phyloP scores from a whole-genome alignment of 306 rosid genomes.

The Hippophae tibetana region DNA sequence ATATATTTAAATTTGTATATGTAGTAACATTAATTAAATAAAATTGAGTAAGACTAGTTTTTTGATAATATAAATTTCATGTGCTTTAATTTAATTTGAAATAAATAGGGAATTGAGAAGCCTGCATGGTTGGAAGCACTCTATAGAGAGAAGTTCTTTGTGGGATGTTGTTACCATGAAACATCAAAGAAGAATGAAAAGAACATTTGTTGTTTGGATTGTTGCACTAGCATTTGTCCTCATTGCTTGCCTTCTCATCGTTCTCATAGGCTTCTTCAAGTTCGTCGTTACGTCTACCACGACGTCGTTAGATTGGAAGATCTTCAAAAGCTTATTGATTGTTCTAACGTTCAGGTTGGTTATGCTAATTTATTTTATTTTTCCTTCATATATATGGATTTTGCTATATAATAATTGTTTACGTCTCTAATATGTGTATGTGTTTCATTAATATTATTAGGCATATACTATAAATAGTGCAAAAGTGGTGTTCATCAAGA shows the following conservation, averaged over 20 bases:
- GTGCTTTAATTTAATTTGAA: neutral
- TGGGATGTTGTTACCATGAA: slow-evolving; percentile 69
- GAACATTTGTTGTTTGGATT: slow-evolving; percentile 91
- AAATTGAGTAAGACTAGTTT: neutral
- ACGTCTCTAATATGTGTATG: neutral
- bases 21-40: no score
- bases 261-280: slow-evolving; percentile 84
- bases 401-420: neutral
- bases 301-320: slow-evolving; percentile 92
- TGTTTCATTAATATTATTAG: slow-evolving; percentile 21
- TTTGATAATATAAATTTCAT: slow-evolving; percentile 2
- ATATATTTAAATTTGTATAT: neutral
- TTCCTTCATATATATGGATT: neutral
- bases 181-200: slow-evolving; percentile 81
- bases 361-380: neutral
- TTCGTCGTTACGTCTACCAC: slow-evolving; percentile 93
- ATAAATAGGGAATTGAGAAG: slow-evolving; percentile 56
- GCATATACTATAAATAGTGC: slow-evolving; percentile 91
- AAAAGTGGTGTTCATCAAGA: slow-evolving; percentile 95
- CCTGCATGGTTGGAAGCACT: slow-evolving; percentile 99
- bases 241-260: slow-evolving; percentile 91
- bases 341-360: slow-evolving; percentile 83
- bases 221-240: slow-evolving; percentile 86
- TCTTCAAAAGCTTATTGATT: slow-evolving; percentile 87
- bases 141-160: slow-evolving; percentile 64